Conservation (phyloP, 495 filamentous ascomycete genomes). For the Aspergillus diversus region DNA sequence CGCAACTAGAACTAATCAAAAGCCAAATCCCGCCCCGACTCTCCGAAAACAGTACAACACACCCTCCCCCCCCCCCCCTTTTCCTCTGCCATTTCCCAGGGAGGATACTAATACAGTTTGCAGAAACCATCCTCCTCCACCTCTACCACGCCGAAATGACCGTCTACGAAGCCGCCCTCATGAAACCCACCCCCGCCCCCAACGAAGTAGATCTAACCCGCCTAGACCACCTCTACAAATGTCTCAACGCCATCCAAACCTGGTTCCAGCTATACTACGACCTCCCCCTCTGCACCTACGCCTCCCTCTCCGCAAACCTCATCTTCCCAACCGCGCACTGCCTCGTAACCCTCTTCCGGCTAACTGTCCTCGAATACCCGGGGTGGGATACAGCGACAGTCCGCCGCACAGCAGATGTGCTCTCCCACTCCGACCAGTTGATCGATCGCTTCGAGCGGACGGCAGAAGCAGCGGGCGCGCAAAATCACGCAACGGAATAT, state of each 20-base stretch:
- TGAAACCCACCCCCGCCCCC: not conserved
- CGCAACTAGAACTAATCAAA: slow-evolving; percentile 5
- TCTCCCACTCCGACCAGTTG: slow-evolving; percentile 6
- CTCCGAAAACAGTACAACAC: slow-evolving; percentile 12
- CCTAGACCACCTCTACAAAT: slow-evolving; percentile 24
- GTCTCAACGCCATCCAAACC: slow-evolving; percentile 22
- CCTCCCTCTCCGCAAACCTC: slow-evolving; percentile 10
- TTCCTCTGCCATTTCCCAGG: not conserved
- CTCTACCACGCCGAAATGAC: slow-evolving; percentile 11
- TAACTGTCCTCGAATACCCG: slow-evolving; percentile 27
- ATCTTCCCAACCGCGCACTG: slow-evolving; percentile 22
- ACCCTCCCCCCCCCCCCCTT: not conserved
- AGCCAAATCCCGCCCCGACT: not conserved
- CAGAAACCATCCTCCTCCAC: slow-evolving; percentile 9
- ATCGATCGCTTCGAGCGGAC: not conserved
- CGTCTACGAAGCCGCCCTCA: slow-evolving; percentile 14
- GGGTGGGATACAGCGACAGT: slow-evolving; percentile 24
- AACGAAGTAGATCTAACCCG: slow-evolving; percentile 13
- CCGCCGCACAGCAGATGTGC: slow-evolving; percentile 15
- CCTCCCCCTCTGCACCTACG: slow-evolving; percentile 11
- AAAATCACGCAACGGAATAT: not conserved
- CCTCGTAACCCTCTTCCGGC: slow-evolving; percentile 19
- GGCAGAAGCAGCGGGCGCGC: not conserved
- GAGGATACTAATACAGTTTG: not conserved
- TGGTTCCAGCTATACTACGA: slow-evolving; percentile 19